A percentile compares a stretch with the other conserved stretches of the same genome.
These are phyloP conservation scores for Angophora floribunda DNA, from an alignment of 345 rosid genomes.

Conservation along the genomic window DNA sequence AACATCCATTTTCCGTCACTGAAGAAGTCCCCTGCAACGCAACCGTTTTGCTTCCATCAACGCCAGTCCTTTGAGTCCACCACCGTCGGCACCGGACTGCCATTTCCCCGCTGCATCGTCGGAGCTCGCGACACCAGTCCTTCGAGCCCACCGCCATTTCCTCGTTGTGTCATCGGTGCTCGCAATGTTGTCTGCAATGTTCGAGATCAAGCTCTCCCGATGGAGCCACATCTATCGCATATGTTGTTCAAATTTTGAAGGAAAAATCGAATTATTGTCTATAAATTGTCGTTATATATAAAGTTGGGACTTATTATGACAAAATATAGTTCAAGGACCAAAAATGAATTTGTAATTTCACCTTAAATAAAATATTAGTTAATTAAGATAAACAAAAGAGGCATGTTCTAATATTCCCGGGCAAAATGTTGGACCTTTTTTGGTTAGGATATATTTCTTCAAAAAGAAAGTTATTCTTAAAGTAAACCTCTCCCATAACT, in stretches of 20 bases:
- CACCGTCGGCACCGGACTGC: no score
- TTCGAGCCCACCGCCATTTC: no score
- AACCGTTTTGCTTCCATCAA: no score
- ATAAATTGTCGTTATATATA: neutral
- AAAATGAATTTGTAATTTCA: neutral
- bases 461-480: neutral
- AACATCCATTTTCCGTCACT: neutral
- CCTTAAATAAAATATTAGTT: accelerated
- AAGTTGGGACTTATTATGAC: neutral
- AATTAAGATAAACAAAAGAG: neutral
- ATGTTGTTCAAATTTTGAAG: accelerated
- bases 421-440: neutral
- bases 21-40: no score
- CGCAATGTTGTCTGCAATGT: no score
- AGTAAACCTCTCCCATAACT: neutral
- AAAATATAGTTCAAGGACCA: no score
- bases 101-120: no score
- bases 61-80: no score
- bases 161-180: no score
- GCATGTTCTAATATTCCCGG: neutral
- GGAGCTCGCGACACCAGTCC: no score
- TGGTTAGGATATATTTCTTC: neutral
- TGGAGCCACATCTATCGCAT: no score
- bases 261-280: neutral
- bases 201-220: no score